Percentiles rank a stretch among this genome's conserved stretches.
Evolutionary conservation across 306 rosid species (phyloP).

Genomic region (Sesbania bispinosa): DNA sequence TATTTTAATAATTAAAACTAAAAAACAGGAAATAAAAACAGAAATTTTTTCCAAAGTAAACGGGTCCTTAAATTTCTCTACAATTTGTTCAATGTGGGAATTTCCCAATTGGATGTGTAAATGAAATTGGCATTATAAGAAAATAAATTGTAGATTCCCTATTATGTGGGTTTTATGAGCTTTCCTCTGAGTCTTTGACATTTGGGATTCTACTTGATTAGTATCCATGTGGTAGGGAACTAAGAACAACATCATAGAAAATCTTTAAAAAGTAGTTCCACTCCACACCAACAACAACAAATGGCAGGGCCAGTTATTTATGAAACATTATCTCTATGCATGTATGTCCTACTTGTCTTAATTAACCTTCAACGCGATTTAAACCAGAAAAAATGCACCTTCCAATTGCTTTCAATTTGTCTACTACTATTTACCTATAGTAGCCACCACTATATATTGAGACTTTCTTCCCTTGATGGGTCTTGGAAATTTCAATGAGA

Average conservation of each 20-base stretch:
- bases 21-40: too few species aligned
- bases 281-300: conserved; percentile 30
- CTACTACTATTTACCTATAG: conserved; percentile 31
- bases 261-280: conserved; percentile 19
- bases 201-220: conserved; percentile 14
- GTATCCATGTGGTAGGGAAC: conserved; percentile 34
- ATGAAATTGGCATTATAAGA: too few species aligned
- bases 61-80: too few species aligned
- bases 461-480: neutral
- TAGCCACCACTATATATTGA: too few species aligned
- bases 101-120: too few species aligned
- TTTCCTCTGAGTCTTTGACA: neutral
- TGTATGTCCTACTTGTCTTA: conserved; percentile 15
- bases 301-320: conserved; percentile 23
- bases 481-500: conserved; percentile 11
- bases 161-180: too few species aligned
- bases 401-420: conserved; percentile 28
- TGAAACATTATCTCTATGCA: neutral
- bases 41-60: too few species aligned
- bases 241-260: conserved; percentile 23
- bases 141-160: neutral
- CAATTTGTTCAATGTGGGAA: too few species aligned
- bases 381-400: conserved; percentile 22
- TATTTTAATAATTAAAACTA: too few species aligned
- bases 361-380: conserved; percentile 25